phyloP scores from a whole-genome alignment of 345 rosid genomes.

The Dovyalis caffra region DNA sequence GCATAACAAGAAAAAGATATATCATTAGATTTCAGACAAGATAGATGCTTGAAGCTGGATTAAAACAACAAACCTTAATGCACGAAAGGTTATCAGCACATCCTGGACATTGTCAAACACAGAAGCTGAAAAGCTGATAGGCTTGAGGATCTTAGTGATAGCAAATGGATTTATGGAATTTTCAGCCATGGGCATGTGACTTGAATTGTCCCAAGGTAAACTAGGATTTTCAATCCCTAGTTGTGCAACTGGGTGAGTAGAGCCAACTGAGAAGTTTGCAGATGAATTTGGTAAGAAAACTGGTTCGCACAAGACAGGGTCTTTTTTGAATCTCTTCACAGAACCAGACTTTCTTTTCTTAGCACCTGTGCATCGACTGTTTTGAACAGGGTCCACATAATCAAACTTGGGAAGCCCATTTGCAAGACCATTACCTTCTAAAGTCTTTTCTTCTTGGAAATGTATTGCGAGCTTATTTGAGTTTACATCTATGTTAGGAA shows the following conservation, averaged over 20 bases:
- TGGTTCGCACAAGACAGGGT: slow-evolving; percentile 35
- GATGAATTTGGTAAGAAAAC: slow-evolving; percentile 34
- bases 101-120: slow-evolving; percentile 57
- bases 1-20: neutral
- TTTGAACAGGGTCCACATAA: slow-evolving; percentile 44
- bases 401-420: slow-evolving; percentile 52
- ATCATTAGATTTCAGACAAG: neutral
- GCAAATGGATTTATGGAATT: slow-evolving; percentile 38
- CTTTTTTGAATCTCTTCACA: slow-evolving; percentile 92
- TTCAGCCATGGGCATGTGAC: slow-evolving; percentile 38
- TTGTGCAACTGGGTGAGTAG: slow-evolving; percentile 41
- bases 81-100: slow-evolving; percentile 70
- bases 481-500: slow-evolving; percentile 39
- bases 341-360: slow-evolving; percentile 89
- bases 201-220: slow-evolving; percentile 31
- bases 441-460: slow-evolving; percentile 45
- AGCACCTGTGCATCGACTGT: slow-evolving; percentile 67
- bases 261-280: slow-evolving; percentile 38
- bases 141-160: slow-evolving; percentile 68
- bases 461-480: slow-evolving; percentile 43
- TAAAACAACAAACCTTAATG: slow-evolving; percentile 62
- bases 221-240: slow-evolving; percentile 44
- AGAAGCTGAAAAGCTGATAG: slow-evolving; percentile 67
- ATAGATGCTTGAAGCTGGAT: neutral
- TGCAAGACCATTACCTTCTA: slow-evolving; percentile 43